phyloP scores from a whole-genome alignment of 192 early-diverging fungal species.

The Coemansia sp. region DNA sequence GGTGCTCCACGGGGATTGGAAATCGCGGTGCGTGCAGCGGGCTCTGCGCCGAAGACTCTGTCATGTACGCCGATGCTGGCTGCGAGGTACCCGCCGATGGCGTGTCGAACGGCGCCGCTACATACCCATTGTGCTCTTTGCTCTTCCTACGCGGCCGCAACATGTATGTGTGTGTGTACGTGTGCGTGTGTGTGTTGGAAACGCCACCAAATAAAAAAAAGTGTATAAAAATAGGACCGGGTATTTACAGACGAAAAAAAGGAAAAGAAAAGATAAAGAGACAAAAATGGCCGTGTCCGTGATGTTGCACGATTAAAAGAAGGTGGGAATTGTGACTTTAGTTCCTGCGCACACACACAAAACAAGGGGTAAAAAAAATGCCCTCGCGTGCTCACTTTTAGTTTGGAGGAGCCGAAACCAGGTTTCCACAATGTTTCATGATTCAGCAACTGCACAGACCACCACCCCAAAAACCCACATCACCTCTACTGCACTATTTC shows the following conservation, averaged over 20 bases:
- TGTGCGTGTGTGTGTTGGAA: too few relatives aligned
- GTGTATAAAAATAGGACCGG: not conserved
- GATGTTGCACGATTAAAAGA: too few relatives aligned
- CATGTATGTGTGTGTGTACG: too few relatives aligned
- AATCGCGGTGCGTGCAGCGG: constrained; percentile 34
- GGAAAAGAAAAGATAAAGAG: not conserved
- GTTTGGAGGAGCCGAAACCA: not conserved
- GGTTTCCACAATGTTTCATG: not conserved
- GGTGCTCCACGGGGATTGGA: constrained; percentile 15
- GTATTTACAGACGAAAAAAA: not conserved
- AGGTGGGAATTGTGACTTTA: too few relatives aligned
- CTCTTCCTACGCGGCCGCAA: not conserved
- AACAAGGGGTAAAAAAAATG: too few relatives aligned
- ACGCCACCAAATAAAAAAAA: not conserved
- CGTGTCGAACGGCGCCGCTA: constrained; percentile 36
- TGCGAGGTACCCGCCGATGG: constrained; percentile 1
- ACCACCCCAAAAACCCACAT: too few relatives aligned
- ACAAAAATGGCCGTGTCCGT: too few relatives aligned
- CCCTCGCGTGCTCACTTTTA: too few relatives aligned
- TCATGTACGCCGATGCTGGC: not conserved
- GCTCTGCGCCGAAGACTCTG: not conserved
- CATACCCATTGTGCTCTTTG: constrained; percentile 32
- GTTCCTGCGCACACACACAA: too few relatives aligned
- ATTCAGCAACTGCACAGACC: too few relatives aligned
- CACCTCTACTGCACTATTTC: not conserved